These are phyloP conservation scores for Nemania serpens DNA, from an alignment of 2,329 filamentous ascomycete genomes.

Conservation along the genomic window DNA sequence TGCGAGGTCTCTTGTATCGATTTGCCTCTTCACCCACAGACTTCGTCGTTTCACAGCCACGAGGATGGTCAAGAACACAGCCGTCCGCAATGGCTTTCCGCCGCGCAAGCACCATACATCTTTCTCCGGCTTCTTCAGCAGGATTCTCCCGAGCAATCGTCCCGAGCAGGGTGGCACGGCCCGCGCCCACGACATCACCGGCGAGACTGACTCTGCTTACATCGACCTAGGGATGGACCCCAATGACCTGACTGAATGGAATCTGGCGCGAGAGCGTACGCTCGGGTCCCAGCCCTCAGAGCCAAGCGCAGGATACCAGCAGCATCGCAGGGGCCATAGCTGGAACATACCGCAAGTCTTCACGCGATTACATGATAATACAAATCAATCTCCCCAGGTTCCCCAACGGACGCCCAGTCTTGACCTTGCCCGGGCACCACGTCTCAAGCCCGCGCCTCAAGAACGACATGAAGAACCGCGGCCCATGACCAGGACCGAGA, in stretches of 20 bases:
- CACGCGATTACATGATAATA: conserved; percentile 24
- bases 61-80: conserved; percentile 22
- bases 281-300: background rate
- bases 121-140: conserved; percentile 49
- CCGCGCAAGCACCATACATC: conserved; percentile 37
- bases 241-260: conserved; percentile 38
- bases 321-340: conserved; percentile 24
- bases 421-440: background rate
- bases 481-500: conserved; percentile 25
- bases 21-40: background rate
- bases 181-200: conserved; percentile 36
- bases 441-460: background rate
- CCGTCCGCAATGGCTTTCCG: conserved; percentile 3
- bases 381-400: conserved; percentile 12
- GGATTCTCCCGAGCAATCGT: conserved; percentile 53
- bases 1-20: conserved; percentile 11
- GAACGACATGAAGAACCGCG: conserved; percentile 16
- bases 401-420: conserved; percentile 1
- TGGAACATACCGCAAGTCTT: conserved; percentile 27
- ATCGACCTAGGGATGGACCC: conserved; percentile 31
- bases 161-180: conserved; percentile 56
- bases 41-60: background rate
- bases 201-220: conserved; percentile 33
- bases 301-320: background rate
- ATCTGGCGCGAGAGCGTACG: conserved; percentile 33